phyloP scores from a whole-genome alignment of 495 filamentous ascomycete genomes.

The Aspergillus baeticus region DNA sequence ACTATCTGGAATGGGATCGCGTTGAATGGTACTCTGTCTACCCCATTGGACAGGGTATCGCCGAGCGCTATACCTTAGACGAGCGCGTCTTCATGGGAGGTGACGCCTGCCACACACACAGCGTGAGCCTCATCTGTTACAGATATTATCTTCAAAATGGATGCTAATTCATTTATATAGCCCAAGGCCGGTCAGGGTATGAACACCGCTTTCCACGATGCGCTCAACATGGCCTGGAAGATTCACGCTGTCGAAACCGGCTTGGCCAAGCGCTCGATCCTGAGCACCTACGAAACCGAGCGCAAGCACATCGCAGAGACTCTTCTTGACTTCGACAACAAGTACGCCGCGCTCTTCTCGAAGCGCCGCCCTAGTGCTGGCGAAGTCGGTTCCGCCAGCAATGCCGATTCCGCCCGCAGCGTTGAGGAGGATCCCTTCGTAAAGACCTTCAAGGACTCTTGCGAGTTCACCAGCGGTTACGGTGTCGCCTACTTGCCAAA shows the following conservation, averaged over 20 bases:
- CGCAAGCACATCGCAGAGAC: conserved; percentile 67
- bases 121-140: conserved; percentile 38
- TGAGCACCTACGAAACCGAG: conserved; percentile 71
- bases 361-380: conserved; percentile 56
- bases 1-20: conserved; percentile 54
- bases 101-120: conserved; percentile 67
- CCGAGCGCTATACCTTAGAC: conserved; percentile 57
- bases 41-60: conserved; percentile 61
- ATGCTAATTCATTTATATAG: conserved; percentile 22
- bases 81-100: conserved; percentile 61
- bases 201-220: conserved; percentile 54
- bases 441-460: conserved; percentile 62
- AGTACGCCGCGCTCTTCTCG: conserved; percentile 65
- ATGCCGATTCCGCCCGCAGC: conserved; percentile 26
- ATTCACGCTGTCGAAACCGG: conserved; percentile 65
- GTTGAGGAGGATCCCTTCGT: conserved; percentile 59
- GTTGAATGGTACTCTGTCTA: conserved; percentile 64
- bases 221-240: conserved; percentile 80
- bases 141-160: background rate
- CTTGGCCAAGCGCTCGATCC: conserved; percentile 55
- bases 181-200: conserved; percentile 63
- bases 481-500: conserved; percentile 62
- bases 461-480: conserved; percentile 66
- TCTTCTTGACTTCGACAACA: conserved; percentile 70
- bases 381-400: conserved; percentile 52